A percentile compares a stretch with the other conserved stretches of the same genome.
phyloP scores from a whole-genome alignment of 352 stramenopile species.

The Globisporangium iwayamae region DNA sequence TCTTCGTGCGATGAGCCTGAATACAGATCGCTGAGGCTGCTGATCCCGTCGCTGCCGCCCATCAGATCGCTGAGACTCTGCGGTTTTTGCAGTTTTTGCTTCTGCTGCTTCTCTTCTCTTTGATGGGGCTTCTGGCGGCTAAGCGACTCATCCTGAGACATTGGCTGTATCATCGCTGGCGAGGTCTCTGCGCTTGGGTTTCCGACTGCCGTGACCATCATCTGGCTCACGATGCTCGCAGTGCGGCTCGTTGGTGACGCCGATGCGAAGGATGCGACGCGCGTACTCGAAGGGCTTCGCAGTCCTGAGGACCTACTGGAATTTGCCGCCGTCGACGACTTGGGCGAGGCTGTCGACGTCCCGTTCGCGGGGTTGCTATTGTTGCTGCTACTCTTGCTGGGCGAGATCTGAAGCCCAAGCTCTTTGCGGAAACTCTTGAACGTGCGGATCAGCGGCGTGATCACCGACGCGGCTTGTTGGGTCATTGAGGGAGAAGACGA shows the following conservation, averaged over 20 bases:
- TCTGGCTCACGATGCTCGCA: slow-evolving; percentile 18
- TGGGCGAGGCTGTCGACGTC: slow-evolving; percentile 2
- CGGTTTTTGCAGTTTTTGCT: neutral
- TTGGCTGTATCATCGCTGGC: neutral
- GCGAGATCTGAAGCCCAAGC: slow-evolving; percentile 24
- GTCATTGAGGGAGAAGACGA: slow-evolving; percentile 1
- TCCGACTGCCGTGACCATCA: slow-evolving; percentile 3
- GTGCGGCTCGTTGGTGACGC: slow-evolving; percentile 7
- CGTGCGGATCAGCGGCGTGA: slow-evolving; percentile 38
- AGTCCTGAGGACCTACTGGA: slow-evolving; percentile 13
- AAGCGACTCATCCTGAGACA: neutral
- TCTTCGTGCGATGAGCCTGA: neutral
- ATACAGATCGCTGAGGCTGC: slow-evolving; percentile 12
- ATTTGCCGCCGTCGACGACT: neutral
- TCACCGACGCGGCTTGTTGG: slow-evolving; percentile 11
- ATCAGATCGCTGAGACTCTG: neutral
- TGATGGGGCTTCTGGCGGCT: neutral
- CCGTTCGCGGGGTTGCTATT: neutral
- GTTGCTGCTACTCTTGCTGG: slow-evolving; percentile 13
- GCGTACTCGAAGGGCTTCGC: slow-evolving; percentile 6
- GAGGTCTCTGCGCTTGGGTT: neutral
- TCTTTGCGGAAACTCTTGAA: slow-evolving; percentile 66
- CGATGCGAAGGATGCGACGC: slow-evolving; percentile 12
- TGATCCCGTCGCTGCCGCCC: slow-evolving; percentile 3
- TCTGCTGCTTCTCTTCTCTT: neutral